Evolutionary conservation across 1,139 yeast species (phyloP), one percentile per base, ranked within the genome.

Genomic region (Candida anutae): DNA sequence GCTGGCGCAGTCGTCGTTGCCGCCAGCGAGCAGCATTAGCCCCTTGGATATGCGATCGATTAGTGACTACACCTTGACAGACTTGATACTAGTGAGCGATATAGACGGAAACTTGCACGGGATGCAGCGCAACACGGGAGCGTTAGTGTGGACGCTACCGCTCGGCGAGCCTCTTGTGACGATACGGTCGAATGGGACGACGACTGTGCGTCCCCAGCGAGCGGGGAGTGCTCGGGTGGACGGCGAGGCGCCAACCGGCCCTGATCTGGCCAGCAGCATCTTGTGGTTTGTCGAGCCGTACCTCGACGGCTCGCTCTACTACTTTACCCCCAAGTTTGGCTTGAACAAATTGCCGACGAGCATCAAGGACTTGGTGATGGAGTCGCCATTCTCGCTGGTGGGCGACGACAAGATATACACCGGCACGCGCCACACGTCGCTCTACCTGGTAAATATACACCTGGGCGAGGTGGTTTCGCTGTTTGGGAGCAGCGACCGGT

Each of bases 41-140:
- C 68, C 68, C 4, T 35, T 62, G n/a, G 62, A 61, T 29, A 38
- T 52, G 9, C 41, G 72, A 31, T 54, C 65, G 6, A 55, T 77
- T 13, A 54, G 54, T 13, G 79, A 77, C 36, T 79, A 79, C 64
- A 53, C 58, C 20, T 58, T 85, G 15, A 65, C 81, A 1, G 75
- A 78, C 40, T 48, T 80, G 15, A 52, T 87, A 2, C 53, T 88
- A 12, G 74, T 84, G 1, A 77, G 94, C 16, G 94, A 90, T 42
- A 71, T 88, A 2, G 96, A 90, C 44, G 98, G 98, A 1, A 77
- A 82, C 16, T 52, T 90, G 13, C 93, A 85, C 48, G 95, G 93
- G 0, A 54, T 90, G 10, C 78, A 80, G 39, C 62, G 98, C 35
- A 64, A 72, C 32, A 74, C 82, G 0, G 98, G 98, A 1, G 71